These are phyloP conservation scores for Pseudophaeomoniella oleicola DNA, from an alignment of 2,329 filamentous ascomycete species.

Conservation along the genomic window DNA sequence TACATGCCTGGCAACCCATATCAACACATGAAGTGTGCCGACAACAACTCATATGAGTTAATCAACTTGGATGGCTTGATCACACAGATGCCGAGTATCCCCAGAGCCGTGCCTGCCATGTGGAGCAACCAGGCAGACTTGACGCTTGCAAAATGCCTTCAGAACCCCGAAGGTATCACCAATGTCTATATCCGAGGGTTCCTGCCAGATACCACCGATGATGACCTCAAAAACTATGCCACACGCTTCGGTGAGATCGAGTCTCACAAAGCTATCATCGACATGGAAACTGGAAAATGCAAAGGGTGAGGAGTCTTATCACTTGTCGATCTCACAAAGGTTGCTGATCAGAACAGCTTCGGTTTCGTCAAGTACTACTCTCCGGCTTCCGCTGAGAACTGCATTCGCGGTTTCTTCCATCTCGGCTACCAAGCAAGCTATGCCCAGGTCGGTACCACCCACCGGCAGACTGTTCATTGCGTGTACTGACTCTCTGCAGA, in stretches of 20 bases:
- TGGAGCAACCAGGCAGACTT: slow-evolving; percentile 71
- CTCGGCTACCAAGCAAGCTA: slow-evolving; percentile 96
- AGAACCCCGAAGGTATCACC: slow-evolving; percentile 88
- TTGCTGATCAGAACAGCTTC: slow-evolving; percentile 67
- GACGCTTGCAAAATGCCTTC: slow-evolving; percentile 82
- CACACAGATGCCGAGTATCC: slow-evolving; percentile 66
- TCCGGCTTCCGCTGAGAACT: slow-evolving; percentile 79
- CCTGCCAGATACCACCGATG: slow-evolving; percentile 87
- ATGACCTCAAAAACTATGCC: slow-evolving; percentile 69
- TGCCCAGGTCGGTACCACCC: slow-evolving; percentile 53
- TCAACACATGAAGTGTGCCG: slow-evolving; percentile 30
- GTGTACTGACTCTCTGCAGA: slow-evolving; percentile 37
- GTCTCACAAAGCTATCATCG: slow-evolving; percentile 97
- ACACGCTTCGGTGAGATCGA: slow-evolving; percentile 84
- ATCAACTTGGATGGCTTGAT: slow-evolving; percentile 49
- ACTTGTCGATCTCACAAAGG: no score
- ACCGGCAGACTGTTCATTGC: slow-evolving; percentile 4
- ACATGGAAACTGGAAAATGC: slow-evolving; percentile 81
- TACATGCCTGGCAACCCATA: slow-evolving; percentile 17
- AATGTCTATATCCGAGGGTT: slow-evolving; percentile 98
- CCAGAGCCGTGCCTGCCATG: slow-evolving; percentile 76
- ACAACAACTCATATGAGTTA: slow-evolving; percentile 27
- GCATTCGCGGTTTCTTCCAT: slow-evolving; percentile 88
- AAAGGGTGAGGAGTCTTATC: slow-evolving; percentile 63
- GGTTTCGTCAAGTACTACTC: slow-evolving; percentile 93